phyloP scores from a whole-genome alignment of 2,329 filamentous ascomycete genomes.

The Colletotrichum trifolii region DNA sequence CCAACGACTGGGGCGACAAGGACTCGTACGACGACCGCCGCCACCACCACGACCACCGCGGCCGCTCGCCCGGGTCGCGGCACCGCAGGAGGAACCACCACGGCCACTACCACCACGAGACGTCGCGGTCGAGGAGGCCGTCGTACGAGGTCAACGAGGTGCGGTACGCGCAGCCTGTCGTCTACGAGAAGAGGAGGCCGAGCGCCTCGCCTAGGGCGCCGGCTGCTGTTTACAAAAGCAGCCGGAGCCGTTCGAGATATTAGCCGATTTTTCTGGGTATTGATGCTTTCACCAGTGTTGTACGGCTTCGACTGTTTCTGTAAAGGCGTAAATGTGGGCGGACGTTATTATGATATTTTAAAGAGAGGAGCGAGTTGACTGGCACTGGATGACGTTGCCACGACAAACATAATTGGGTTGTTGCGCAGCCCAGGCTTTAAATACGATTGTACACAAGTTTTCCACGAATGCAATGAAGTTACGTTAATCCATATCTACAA shows the following conservation, averaged over 20 bases:
- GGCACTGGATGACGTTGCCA: too few species aligned
- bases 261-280: neutral
- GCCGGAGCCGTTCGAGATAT: slow-evolving; percentile 30
- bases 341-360: neutral
- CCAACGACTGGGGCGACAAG: slow-evolving; percentile 22
- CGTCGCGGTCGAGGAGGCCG: slow-evolving; percentile 25
- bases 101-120: slow-evolving; percentile 31
- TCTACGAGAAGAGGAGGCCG: slow-evolving; percentile 28
- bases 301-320: too few species aligned
- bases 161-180: slow-evolving; percentile 31
- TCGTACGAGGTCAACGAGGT: slow-evolving; percentile 32
- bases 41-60: slow-evolving; percentile 21
- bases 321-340: neutral
- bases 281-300: neutral
- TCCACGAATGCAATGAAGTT: too few species aligned
- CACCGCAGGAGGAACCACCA: slow-evolving; percentile 20
- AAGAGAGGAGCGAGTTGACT: too few species aligned
- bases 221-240: slow-evolving; percentile 21
- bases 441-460: too few species aligned
- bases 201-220: slow-evolving; percentile 27
- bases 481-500: too few species aligned
- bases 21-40: slow-evolving; percentile 10
- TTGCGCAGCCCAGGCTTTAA: too few species aligned
- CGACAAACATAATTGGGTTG: too few species aligned
- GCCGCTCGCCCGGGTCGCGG: slow-evolving; percentile 21